Conservation (phyloP, 2,329 filamentous ascomycete species). For the Aspergillus pseudoviridinutans region DNA sequence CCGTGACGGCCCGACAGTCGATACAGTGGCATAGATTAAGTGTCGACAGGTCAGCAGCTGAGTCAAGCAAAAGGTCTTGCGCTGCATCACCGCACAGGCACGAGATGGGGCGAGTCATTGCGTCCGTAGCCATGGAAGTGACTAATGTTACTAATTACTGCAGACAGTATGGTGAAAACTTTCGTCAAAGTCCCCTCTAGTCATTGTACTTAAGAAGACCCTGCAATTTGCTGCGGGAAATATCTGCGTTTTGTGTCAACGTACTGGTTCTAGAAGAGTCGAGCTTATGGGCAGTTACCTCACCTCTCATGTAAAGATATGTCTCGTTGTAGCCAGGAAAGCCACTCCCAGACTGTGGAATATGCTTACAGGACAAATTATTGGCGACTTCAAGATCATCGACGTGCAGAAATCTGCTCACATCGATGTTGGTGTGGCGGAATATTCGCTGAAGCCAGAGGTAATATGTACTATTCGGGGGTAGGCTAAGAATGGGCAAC, state of each 20-base stretch:
- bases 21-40: constrained; percentile 51
- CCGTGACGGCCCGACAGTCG: constrained; percentile 47
- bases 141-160: not conserved
- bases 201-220: not conserved
- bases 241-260: not conserved
- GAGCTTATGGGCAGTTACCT: not conserved
- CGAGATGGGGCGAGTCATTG: constrained; percentile 15
- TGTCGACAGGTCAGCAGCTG: constrained; percentile 13
- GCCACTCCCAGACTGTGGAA: not conserved
- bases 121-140: not conserved
- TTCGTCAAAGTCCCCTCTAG: not conserved
- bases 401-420: constrained; percentile 26
- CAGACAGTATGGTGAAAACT: not conserved
- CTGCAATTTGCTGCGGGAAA: not conserved
- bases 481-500: not conserved
- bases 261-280: not conserved
- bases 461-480: not conserved
- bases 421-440: not conserved
- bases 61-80: constrained; percentile 22
- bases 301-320: not conserved
- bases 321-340: not conserved
- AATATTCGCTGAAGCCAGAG: not conserved
- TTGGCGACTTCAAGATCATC: not conserved
- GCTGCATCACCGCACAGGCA: constrained; percentile 28
- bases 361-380: not conserved